Conservation (phyloP, 371 early-diverging fungal species). For the Apophysomyces elegans region DNA sequence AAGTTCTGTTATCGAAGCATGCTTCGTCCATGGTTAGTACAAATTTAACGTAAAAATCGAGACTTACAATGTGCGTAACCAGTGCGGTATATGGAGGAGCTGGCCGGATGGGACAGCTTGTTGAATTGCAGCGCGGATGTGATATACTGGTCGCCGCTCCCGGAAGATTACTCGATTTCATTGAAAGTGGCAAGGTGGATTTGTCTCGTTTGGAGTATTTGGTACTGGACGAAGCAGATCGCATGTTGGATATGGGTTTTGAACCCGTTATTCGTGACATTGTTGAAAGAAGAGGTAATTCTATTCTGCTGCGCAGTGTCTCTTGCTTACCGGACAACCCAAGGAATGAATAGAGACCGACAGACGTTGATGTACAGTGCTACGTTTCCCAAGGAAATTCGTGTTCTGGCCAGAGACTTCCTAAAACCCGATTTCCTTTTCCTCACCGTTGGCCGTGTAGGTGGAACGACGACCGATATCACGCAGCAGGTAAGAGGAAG, state of each 20-base stretch:
- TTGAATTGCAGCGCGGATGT: conserved; percentile 79
- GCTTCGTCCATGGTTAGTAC: conserved; percentile 51
- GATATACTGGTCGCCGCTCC: conserved; percentile 97
- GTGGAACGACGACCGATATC: conserved; percentile 50
- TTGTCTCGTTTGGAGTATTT: conserved; percentile 82
- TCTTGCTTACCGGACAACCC: neutral
- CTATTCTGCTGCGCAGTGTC: neutral
- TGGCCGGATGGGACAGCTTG: conserved; percentile 17
- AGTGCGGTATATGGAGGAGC: conserved; percentile 77
- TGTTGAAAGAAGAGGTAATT: conserved; percentile 72
- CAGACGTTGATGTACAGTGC: conserved; percentile 98
- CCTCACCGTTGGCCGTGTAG: conserved; percentile 41
- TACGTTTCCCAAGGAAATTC: conserved; percentile 93
- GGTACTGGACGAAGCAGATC: conserved; percentile 94
- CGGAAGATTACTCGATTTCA: conserved; percentile 94
- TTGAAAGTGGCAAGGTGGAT: conserved; percentile 73
- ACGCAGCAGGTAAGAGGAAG: conserved; percentile 29
- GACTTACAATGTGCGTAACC: neutral
- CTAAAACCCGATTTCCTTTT: conserved; percentile 60
- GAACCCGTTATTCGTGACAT: conserved; percentile 92
- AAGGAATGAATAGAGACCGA: conserved; percentile 66
- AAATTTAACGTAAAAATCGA: neutral
- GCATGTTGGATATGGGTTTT: conserved; percentile 98
- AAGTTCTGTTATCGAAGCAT: conserved; percentile 52
- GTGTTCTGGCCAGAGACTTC: conserved; percentile 87